These are phyloP conservation scores for Scytalidium lignicola DNA, from an alignment of 2,329 filamentous ascomycete species.

Conservation along the genomic window DNA sequence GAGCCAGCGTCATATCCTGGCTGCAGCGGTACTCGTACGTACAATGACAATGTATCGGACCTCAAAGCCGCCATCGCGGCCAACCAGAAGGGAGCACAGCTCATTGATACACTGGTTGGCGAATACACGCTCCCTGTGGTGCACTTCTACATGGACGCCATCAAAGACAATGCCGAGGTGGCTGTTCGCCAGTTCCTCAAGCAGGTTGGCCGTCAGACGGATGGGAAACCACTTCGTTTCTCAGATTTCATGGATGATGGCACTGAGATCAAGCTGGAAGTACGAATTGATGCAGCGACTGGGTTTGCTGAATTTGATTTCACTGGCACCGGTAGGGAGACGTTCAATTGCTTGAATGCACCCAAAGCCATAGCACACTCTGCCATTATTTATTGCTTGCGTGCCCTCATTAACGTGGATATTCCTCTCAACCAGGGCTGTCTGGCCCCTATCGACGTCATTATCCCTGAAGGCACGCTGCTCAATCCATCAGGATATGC, in stretches of 20 bases:
- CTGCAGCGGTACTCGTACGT: conserved; percentile 69
- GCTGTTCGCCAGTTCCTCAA: conserved; percentile 1
- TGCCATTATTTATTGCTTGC: conserved; percentile 77
- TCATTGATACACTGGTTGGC: conserved; percentile 65
- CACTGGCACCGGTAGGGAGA: conserved; percentile 67
- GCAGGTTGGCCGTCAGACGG: conserved; percentile 55
- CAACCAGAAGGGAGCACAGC: conserved; percentile 73
- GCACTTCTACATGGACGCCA: conserved; percentile 73
- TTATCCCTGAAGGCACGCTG: conserved; percentile 62
- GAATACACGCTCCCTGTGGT: conserved; percentile 72
- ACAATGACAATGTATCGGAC: conserved; percentile 78
- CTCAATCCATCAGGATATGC: conserved; percentile 67
- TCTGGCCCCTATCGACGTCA: conserved; percentile 65
- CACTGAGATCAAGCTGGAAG: neutral
- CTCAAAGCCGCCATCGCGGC: conserved; percentile 79
- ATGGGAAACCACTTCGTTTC: conserved; percentile 60
- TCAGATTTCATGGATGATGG: conserved; percentile 61
- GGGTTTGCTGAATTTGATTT: conserved; percentile 74
- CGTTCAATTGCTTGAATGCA: conserved; percentile 71
- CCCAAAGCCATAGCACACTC: conserved; percentile 74
- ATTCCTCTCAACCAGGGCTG: conserved; percentile 83
- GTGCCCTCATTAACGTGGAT: conserved; percentile 70
- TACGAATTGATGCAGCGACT: conserved; percentile 57
- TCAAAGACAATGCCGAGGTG: conserved; percentile 28
- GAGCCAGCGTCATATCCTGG: conserved; percentile 68